Conservation (phyloP, 2,329 filamentous ascomycete species). For the Diaporthe australafricana region DNA sequence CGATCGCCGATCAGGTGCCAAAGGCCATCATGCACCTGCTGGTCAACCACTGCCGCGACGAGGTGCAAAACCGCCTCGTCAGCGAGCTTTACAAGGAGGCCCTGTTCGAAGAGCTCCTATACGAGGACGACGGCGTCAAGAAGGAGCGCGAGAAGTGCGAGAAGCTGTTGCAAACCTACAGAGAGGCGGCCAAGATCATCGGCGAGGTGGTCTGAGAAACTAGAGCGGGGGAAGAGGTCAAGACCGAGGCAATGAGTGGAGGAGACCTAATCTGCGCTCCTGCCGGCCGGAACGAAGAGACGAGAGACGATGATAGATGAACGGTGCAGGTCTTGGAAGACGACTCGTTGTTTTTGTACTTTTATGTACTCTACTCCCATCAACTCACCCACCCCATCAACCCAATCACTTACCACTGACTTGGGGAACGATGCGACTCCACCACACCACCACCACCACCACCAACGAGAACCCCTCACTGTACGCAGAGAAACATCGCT, state of each 20-base stretch:
- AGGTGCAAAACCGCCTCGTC: slow-evolving; percentile 95
- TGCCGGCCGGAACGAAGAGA: slow-evolving; percentile 15
- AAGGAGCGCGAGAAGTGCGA: slow-evolving; percentile 99
- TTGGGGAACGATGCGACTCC: neutral
- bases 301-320: slow-evolving; percentile 34
- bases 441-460: neutral
- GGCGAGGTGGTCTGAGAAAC: slow-evolving; percentile 85
- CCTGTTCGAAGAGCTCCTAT: slow-evolving; percentile 91
- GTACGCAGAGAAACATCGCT: neutral
- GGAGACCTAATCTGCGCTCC: neutral
- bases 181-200: slow-evolving; percentile 97
- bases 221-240: neutral
- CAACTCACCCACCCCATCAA: slow-evolving; percentile 2
- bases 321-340: slow-evolving; percentile 21
- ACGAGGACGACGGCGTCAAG: slow-evolving; percentile 98
- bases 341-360: slow-evolving; percentile 25
- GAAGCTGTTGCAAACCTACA: slow-evolving; percentile 93
- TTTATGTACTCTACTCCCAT: slow-evolving; percentile 35
- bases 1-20: slow-evolving; percentile 97
- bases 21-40: slow-evolving; percentile 99
- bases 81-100: slow-evolving; percentile 94
- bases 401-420: neutral
- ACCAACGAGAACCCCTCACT: neutral
- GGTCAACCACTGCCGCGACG: slow-evolving; percentile 98
- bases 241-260: neutral